Conservation (phyloP, 1,284 basidiomycete species). For the Ceratobasidium sp. region DNA sequence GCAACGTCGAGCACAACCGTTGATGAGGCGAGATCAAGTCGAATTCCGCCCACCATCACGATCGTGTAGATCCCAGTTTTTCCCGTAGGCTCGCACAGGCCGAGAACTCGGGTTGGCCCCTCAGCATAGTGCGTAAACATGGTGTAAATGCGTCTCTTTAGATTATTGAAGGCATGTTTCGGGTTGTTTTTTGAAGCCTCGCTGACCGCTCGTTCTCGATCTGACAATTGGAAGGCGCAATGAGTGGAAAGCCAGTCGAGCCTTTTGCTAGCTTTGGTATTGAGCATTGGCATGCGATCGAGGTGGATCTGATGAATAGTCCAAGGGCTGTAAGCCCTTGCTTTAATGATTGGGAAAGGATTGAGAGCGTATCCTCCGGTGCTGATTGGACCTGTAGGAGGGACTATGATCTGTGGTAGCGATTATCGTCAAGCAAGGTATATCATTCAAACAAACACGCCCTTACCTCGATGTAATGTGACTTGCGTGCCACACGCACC, state of each 20-base stretch:
- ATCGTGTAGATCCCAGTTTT: background rate
- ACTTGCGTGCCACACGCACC: background rate
- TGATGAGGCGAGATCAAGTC: slow-evolving; percentile 5
- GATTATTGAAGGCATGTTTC: background rate
- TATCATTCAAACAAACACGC: too few relatives aligned
- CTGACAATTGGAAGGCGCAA: background rate
- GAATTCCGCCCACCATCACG: slow-evolving; percentile 13
- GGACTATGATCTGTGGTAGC: background rate
- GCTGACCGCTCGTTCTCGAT: background rate
- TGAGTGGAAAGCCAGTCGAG: slow-evolving; percentile 15
- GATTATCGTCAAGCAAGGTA: background rate
- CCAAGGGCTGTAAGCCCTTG: background rate
- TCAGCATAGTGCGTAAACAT: background rate
- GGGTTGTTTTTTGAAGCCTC: background rate
- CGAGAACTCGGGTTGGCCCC: background rate
- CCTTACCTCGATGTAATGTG: slow-evolving; percentile 13
- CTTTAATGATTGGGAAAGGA: background rate
- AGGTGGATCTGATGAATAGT: slow-evolving; percentile 17
- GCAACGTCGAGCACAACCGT: slow-evolving; percentile 9
- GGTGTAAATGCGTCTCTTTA: background rate
- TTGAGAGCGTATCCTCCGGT: background rate
- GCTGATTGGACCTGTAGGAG: background rate
- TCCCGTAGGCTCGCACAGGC: background rate
- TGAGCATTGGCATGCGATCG: slow-evolving; percentile 2
- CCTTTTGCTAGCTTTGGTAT: background rate